phyloP scores from a whole-genome alignment of 2,329 filamentous ascomycete genomes.

The Penicillium italicum region DNA sequence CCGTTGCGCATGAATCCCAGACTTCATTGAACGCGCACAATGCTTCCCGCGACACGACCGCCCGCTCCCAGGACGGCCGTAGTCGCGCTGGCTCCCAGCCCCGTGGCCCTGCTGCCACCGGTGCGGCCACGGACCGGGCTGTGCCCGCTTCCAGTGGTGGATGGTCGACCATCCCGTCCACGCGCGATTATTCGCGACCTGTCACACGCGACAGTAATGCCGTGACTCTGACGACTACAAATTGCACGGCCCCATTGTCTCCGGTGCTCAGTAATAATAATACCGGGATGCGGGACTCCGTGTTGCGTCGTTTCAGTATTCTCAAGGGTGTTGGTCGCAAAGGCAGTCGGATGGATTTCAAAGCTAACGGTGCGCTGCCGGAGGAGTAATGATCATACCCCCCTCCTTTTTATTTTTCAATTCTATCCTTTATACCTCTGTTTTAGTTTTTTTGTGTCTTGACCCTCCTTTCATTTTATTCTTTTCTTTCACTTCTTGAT shows the following conservation, averaged over 20 bases:
- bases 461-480: slow-evolving; percentile 1
- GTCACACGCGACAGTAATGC: slow-evolving; percentile 31
- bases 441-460: neutral
- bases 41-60: slow-evolving; percentile 26
- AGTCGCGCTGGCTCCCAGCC: slow-evolving; percentile 30
- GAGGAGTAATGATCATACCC: slow-evolving; percentile 33
- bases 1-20: slow-evolving; percentile 28
- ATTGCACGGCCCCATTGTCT: slow-evolving; percentile 19
- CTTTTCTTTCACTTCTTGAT: slow-evolving; percentile 16
- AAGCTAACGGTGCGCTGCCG: slow-evolving; percentile 31
- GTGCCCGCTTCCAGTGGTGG: slow-evolving; percentile 27
- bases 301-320: slow-evolving; percentile 75
- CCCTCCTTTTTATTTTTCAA: neutral
- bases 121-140: slow-evolving; percentile 18
- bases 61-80: slow-evolving; percentile 29
- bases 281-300: slow-evolving; percentile 53
- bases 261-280: slow-evolving; percentile 35
- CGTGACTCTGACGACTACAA: slow-evolving; percentile 9
- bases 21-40: slow-evolving; percentile 25
- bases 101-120: slow-evolving; percentile 19
- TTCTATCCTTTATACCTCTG: slow-evolving; percentile 4
- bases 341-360: slow-evolving; percentile 54
- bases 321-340: slow-evolving; percentile 69
- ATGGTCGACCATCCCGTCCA: slow-evolving; percentile 35
- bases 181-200: slow-evolving; percentile 35